Percentiles rank a stretch among this genome's conserved stretches.
Conservation (phyloP, 2,329 filamentous ascomycete species). For the Lecanicillium sp. region DNA sequence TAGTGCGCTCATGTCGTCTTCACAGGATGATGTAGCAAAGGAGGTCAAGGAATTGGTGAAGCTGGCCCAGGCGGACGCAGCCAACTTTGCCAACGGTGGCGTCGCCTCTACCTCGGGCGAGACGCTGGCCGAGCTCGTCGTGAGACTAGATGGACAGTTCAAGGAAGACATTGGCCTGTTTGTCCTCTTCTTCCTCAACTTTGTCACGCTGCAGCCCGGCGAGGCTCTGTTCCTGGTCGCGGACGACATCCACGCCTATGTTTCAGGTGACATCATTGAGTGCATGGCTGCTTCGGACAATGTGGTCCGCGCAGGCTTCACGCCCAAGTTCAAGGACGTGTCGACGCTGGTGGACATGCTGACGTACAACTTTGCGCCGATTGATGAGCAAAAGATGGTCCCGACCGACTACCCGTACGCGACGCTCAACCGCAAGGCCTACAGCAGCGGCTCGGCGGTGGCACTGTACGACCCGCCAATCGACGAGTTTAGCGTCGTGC, state of each 20-base stretch:
- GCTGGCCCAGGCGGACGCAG: constrained; percentile 59
- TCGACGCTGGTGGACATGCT: constrained; percentile 81
- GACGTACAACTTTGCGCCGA: constrained; percentile 92
- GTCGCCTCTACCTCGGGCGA: constrained; percentile 59
- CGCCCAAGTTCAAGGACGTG: constrained; percentile 97
- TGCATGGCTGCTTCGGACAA: constrained; percentile 99
- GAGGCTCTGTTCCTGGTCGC: constrained; percentile 95
- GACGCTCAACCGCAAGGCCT: constrained; percentile 72
- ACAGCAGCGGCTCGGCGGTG: constrained; percentile 66
- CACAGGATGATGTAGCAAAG: constrained; percentile 43
- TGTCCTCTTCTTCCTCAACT: constrained; percentile 96
- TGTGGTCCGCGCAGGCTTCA: constrained; percentile 93
- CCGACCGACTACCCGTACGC: constrained; percentile 81
- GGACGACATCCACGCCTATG: constrained; percentile 94
- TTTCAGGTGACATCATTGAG: constrained; percentile 91
- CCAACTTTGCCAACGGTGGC: constrained; percentile 67
- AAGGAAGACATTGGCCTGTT: constrained; percentile 88
- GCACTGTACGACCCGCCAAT: constrained; percentile 91
- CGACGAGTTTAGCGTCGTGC: constrained; percentile 88
- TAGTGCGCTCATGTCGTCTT: constrained; percentile 71
- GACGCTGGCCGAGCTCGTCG: constrained; percentile 68
- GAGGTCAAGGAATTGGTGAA: constrained; percentile 63
- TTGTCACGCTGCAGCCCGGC: constrained; percentile 76
- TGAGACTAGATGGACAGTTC: constrained; percentile 74
- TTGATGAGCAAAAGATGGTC: constrained; percentile 87